A percentile compares a stretch with the other conserved stretches of the same genome.
These are phyloP conservation scores for Chaetomium strumarium DNA, from an alignment of 2,329 filamentous ascomycete species.

Conservation along the genomic window DNA sequence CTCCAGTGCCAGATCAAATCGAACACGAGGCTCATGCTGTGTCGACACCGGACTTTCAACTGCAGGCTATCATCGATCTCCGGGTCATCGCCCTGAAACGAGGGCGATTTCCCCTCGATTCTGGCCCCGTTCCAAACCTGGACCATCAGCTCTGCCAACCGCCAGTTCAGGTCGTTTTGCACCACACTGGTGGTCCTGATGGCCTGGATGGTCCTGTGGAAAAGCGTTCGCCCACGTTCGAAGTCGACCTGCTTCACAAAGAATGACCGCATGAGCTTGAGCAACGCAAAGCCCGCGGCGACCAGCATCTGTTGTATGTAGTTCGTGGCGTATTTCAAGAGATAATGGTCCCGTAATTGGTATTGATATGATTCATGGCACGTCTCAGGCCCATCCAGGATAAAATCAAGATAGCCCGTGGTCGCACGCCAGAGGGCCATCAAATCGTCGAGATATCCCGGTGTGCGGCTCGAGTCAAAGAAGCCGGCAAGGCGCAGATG, in stretches of 20 bases:
- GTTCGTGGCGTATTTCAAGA: conserved; percentile 62
- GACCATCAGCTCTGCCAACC: conserved; percentile 77
- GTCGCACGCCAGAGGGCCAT: conserved; percentile 70
- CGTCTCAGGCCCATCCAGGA: conserved; percentile 49
- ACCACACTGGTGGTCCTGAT: conserved; percentile 69
- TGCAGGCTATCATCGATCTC: conserved; percentile 65
- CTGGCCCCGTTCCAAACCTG: conserved; percentile 76
- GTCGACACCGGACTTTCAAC: conserved; percentile 74
- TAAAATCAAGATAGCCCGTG: conserved; percentile 61
- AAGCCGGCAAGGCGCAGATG: conserved; percentile 75
- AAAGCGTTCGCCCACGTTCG: conserved; percentile 60
- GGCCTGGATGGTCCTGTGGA: conserved; percentile 63
- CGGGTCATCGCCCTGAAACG: conserved; percentile 46
- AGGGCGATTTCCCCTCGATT: conserved; percentile 42
- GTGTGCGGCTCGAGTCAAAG: conserved; percentile 69
- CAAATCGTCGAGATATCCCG: conserved; percentile 67
- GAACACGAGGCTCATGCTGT: conserved; percentile 80
- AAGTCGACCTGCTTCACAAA: conserved; percentile 68
- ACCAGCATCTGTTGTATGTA: conserved; percentile 83
- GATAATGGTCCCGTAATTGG: conserved; percentile 43
- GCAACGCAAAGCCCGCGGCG: conserved; percentile 69
- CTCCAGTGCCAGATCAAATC: conserved; percentile 84
- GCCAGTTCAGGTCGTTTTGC: conserved; percentile 72
- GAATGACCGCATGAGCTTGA: conserved; percentile 73
- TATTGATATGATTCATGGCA: conserved; percentile 36